These are phyloP conservation scores for Hysterangium stoloniferum DNA, from an alignment of 768 basidiomycete species.

Conservation along the genomic window DNA sequence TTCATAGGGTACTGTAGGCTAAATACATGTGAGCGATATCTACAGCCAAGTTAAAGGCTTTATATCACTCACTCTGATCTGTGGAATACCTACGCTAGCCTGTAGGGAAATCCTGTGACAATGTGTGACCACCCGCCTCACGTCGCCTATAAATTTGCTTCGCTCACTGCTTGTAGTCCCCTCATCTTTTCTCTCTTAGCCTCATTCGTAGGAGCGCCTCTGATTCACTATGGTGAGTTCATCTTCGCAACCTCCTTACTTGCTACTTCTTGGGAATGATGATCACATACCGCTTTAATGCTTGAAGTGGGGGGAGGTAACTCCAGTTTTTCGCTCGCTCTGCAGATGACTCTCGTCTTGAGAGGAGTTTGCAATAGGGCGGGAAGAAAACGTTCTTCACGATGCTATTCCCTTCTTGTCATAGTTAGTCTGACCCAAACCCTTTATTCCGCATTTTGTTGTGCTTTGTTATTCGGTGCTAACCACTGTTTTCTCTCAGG, in stretches of 20 bases:
- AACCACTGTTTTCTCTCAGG: no score
- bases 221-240: not conserved
- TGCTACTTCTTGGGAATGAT: constrained; percentile 4
- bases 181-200: no score
- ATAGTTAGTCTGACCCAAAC: constrained; percentile 14
- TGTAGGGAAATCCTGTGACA: not conserved
- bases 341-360: constrained; percentile 11
- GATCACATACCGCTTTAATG: constrained; percentile 4
- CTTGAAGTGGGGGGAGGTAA: constrained; percentile 4
- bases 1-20: no score
- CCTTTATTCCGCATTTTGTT: not conserved
- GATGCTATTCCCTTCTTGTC: constrained; percentile 9
- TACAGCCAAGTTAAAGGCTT: no score
- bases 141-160: constrained; percentile 8
- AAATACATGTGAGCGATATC: no score
- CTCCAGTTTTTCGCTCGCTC: constrained; percentile 11
- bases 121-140: not conserved
- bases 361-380: constrained; percentile 3
- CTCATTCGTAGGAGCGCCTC: no score
- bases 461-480: no score
- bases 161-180: not conserved
- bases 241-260: not conserved
- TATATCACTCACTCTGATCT: no score
- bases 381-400: constrained; percentile 10
- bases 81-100: no score